Base-by-base conservation (phyloP, 2,329 filamentous ascomycete genomes). In the Eutypa lata region DNA sequence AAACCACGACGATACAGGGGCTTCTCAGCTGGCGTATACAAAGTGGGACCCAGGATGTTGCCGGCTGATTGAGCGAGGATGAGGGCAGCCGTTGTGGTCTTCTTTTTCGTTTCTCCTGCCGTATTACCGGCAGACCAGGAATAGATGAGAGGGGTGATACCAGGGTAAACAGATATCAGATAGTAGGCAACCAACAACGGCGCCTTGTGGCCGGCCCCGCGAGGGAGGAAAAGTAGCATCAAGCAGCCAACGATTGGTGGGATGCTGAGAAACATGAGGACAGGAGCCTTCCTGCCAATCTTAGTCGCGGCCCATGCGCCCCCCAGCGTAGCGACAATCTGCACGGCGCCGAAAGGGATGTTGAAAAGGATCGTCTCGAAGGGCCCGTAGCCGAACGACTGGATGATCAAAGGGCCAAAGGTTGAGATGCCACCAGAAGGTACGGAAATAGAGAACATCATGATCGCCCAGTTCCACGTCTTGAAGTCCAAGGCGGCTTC, bases 91-190 rank as follows among this genome's bases (percentile, higher is more conserved):
- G n/a, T n/a, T n/a, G n/a, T 86, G 2, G 82, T 77, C 62, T 87
- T 87, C 55, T 83, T 79, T 65, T 88, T 88, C 0, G 85, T 88
- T 54, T 88, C 83, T 0, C 84, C 85, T 2, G 76, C 84, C 0
- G 84, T 83, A 57, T 85, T 84, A 48, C 81, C 79, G 0, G 76
- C 76, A 0, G 75, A 77, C 79, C 79, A 83, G 0, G 77, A 76
- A 61, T 81, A 83, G 21, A 83, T 77, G 50, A 84, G 66, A 0
- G 80, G 83, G 2, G 81, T 78, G 31, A 75, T 72, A 8, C 63
- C 83, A 3, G 58, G 63, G 10, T 66, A 45, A 33, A 55, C 62
- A 22, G 61, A 61, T 7, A 79, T 76, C 14, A 81, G 63, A 54
- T 81, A 81, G 56, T 80, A 80, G 0, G 77, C 76, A 46, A 80